Evolutionary conservation across 192 early-diverging fungal species (phyloP).

Genomic region (Podila minutissima): DNA sequence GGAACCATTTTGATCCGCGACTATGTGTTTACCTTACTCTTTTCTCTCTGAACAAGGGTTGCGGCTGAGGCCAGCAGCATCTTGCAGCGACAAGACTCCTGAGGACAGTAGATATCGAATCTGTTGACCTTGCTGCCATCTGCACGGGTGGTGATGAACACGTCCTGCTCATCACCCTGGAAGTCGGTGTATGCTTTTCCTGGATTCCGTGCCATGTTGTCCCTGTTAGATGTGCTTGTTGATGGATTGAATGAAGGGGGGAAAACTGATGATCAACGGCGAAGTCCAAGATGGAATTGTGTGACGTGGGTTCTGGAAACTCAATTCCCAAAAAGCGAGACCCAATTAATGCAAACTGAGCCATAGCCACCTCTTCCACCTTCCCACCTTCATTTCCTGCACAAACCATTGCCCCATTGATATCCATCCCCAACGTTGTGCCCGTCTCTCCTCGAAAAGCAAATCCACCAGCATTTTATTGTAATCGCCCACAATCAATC

Average conservation of each 20-base stretch:
- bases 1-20: neutral
- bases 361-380: too few relatives aligned
- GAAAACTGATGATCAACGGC: neutral
- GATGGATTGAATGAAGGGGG: neutral
- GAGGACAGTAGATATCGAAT: slow-evolving; percentile 63
- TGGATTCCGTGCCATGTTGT: slow-evolving; percentile 30
- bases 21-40: slow-evolving; percentile 48
- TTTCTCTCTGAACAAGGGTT: slow-evolving; percentile 56
- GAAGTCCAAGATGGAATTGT: neutral
- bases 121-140: slow-evolving; percentile 36
- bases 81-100: slow-evolving; percentile 55
- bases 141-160: slow-evolving; percentile 1
- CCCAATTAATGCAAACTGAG: too few relatives aligned
- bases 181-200: slow-evolving; percentile 22
- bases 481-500: too few relatives aligned
- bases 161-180: slow-evolving; percentile 22
- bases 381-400: neutral
- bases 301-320: neutral
- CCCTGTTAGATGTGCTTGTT: neutral
- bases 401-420: too few relatives aligned
- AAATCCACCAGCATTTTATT: too few relatives aligned
- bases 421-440: too few relatives aligned
- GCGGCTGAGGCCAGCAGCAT: slow-evolving; percentile 56
- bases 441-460: too few relatives aligned
- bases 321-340: too few relatives aligned